phyloP scores from a whole-genome alignment of 495 filamentous ascomycete species.

The Neurospora sp. region DNA sequence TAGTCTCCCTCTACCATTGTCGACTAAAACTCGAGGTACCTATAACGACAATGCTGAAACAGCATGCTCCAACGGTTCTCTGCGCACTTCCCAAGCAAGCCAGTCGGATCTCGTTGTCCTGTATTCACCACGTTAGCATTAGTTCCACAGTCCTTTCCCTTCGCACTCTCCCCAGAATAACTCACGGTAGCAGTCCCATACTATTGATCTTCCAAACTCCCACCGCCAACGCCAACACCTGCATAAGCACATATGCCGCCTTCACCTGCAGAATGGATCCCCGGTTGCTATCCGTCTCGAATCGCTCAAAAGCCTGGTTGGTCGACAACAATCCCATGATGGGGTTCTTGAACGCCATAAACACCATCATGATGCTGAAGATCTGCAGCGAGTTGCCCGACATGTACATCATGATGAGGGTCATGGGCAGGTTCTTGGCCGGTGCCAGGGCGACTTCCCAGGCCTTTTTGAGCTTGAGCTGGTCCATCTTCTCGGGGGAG shows the following conservation, averaged over 20 bases:
- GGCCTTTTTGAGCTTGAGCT: constrained; percentile 92
- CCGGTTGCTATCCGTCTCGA: constrained; percentile 75
- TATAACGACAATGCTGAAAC: constrained; percentile 40
- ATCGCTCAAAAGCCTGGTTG: constrained; percentile 71
- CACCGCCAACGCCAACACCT: constrained; percentile 68
- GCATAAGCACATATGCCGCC: constrained; percentile 75
- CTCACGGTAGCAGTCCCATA: constrained; percentile 89
- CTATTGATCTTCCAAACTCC: constrained; percentile 95
- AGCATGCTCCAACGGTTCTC: constrained; percentile 65
- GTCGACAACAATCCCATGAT: constrained; percentile 73
- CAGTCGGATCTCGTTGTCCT: constrained; percentile 92
- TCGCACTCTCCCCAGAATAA: not conserved
- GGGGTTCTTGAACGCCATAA: constrained; percentile 96
- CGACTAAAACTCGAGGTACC: not conserved
- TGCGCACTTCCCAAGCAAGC: constrained; percentile 84
- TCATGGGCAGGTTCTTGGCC: constrained; percentile 93
- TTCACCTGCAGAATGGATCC: constrained; percentile 68
- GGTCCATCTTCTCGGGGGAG: constrained; percentile 75
- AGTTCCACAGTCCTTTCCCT: not conserved
- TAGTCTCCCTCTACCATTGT: not conserved
- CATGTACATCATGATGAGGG: constrained; percentile 99
- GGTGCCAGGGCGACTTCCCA: constrained; percentile 97
- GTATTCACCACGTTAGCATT: constrained; percentile 1
- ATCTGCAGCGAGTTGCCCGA: constrained; percentile 97
- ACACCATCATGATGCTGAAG: constrained; percentile 99